phyloP scores from a whole-genome alignment of 257 asterid species.

The Ligustrum vulgare region DNA sequence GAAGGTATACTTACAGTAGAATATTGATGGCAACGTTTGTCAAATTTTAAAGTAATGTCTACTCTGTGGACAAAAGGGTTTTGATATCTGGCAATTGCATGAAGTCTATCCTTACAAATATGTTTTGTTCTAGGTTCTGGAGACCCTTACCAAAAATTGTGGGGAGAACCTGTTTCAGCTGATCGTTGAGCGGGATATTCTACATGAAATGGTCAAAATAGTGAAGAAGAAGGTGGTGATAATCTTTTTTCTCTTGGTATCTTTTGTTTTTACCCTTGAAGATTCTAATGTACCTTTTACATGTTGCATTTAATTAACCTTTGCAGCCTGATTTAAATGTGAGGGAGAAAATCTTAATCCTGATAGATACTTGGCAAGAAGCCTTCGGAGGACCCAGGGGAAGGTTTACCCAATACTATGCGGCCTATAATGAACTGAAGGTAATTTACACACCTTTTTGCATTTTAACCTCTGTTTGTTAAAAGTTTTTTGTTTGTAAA shows the following conservation, averaged over 20 bases:
- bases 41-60: background rate
- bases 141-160: slow-evolving; percentile 94
- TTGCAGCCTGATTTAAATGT: slow-evolving; percentile 91
- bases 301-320: slow-evolving; percentile 14
- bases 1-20: background rate
- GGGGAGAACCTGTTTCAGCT: slow-evolving; percentile 87
- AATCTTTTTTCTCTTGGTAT: slow-evolving; percentile 4
- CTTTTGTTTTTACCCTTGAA: background rate
- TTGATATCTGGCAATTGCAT: background rate
- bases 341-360: slow-evolving; percentile 85
- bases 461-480: background rate
- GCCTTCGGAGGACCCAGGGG: slow-evolving; percentile 87
- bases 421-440: slow-evolving; percentile 92
- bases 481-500: too few relatives aligned
- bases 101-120: background rate
- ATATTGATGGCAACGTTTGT: background rate
- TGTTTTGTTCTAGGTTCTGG: slow-evolving; percentile 67
- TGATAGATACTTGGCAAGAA: slow-evolving; percentile 97
- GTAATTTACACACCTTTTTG: slow-evolving; percentile 37
- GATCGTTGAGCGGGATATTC: slow-evolving; percentile 86
- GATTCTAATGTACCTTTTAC: slow-evolving; percentile 8
- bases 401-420: slow-evolving; percentile 80
- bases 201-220: slow-evolving; percentile 92
- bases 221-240: slow-evolving; percentile 79
- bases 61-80: background rate